A percentile compares a stretch with the other conserved stretches of the same genome.
These are phyloP conservation scores for Torulaspora globosa DNA, from an alignment of 1,139 yeast species.

Conservation along the genomic window DNA sequence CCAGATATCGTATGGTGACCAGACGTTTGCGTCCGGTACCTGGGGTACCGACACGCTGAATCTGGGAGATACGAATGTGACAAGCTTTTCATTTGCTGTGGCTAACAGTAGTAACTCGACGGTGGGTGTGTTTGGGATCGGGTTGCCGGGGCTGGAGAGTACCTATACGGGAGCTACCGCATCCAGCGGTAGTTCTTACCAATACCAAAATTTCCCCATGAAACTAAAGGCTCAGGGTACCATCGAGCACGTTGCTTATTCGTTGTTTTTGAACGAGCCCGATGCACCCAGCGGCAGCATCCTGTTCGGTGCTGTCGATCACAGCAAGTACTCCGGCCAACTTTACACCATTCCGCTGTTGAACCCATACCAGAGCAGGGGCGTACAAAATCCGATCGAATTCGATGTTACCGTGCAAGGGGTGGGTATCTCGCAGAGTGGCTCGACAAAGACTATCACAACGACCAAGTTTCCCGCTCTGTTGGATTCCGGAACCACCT, in stretches of 20 bases:
- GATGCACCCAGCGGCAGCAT: constrained; percentile 43
- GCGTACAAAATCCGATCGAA: constrained; percentile 38
- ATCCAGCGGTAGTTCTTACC: constrained; percentile 22
- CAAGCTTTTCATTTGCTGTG: constrained; percentile 52
- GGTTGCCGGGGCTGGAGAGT: constrained; percentile 51
- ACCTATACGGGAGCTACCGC: constrained; percentile 36
- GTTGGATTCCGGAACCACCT: constrained; percentile 67
- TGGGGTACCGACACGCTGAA: constrained; percentile 53
- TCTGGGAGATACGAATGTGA: constrained; percentile 42
- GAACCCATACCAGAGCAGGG: constrained; percentile 36
- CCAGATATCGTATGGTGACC: constrained; percentile 56
- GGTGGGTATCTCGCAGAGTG: constrained; percentile 39
- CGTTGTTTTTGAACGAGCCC: constrained; percentile 45
- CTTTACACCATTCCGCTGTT: constrained; percentile 46
- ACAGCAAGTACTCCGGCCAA: constrained; percentile 47
- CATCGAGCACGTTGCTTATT: constrained; percentile 51
- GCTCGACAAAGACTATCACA: constrained; percentile 27
- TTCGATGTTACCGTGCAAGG: constrained; percentile 46
- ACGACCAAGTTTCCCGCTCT: constrained; percentile 42
- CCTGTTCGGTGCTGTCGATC: constrained; percentile 58
- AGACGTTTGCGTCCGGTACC: constrained; percentile 52
- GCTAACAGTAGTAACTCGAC: constrained; percentile 51
- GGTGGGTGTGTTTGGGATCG: constrained; percentile 61
- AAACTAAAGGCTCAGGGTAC: constrained; percentile 49
- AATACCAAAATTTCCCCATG: constrained; percentile 48